These are phyloP conservation scores for Plasmodium relictum DNA, from an alignment of 169 alveolate species.

Conservation along the genomic window DNA sequence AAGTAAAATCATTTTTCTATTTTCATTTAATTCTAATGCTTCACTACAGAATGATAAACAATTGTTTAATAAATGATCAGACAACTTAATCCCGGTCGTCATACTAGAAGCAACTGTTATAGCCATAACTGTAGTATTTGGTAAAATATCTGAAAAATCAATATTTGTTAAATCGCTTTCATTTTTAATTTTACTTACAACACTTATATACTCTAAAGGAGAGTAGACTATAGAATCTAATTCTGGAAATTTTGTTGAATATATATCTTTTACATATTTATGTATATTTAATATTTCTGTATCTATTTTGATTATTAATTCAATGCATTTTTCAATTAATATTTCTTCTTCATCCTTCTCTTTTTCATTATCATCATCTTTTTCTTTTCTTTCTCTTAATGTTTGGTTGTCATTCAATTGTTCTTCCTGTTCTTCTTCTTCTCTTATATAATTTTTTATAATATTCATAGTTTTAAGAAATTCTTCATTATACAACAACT, in stretches of 20 bases:
- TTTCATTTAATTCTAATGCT: constrained; percentile 83
- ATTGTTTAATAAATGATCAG: constrained; percentile 68
- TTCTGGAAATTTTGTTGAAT: constrained; percentile 90
- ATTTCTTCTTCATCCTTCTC: constrained; percentile 76
- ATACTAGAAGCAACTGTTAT: constrained; percentile 91
- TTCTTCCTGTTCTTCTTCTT: constrained; percentile 25
- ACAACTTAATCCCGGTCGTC: constrained; percentile 83
- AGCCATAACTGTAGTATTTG: constrained; percentile 92
- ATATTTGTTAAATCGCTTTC: constrained; percentile 87
- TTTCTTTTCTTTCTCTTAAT: constrained; percentile 26
- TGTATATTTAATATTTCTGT: constrained; percentile 87
- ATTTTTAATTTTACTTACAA: constrained; percentile 89
- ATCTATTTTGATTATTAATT: constrained; percentile 85
- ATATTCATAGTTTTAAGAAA: constrained; percentile 27
- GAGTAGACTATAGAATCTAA: constrained; percentile 90
- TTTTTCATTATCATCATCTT: constrained; percentile 20
- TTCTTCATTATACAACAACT: constrained; percentile 20
- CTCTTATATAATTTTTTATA: constrained; percentile 50
- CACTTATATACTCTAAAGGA: constrained; percentile 91
- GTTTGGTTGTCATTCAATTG: neutral
- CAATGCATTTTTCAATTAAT: constrained; percentile 87
- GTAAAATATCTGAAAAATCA: constrained; percentile 87
- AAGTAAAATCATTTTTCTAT: constrained; percentile 76
- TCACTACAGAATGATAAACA: constrained; percentile 80
- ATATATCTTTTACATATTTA: constrained; percentile 88